Evolutionary conservation across 306 rosid genomes (phyloP), one percentile per base, ranked within the genome.

Genomic region (Mimosa pudica): DNA sequence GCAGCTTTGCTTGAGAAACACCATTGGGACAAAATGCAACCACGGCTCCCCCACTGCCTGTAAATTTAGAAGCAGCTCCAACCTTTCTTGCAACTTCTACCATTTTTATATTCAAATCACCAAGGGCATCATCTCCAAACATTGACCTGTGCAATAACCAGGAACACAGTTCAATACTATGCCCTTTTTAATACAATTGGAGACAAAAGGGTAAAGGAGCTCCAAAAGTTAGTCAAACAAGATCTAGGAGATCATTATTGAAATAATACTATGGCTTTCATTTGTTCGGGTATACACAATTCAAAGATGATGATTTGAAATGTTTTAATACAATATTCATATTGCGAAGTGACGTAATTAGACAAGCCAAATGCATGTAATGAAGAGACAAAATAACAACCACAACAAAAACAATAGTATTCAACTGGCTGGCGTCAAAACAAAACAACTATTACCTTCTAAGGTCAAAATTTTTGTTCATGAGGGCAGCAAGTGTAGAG

Each of bases 31-130:
- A 95, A 75, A 84, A 93, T 46, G 89, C 97, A 30, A 91, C 92
- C 5, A 95, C 89, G 62, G 98, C 99, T 83, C 99, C 99, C 55
- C 98, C 99, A 7, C 99, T 95, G 18, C 99, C 99, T 1, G 99
- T 95, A 85, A 95, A 95, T 79, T 93, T 95, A 7, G 99, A 91
- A 3, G 98, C 96, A 24, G 99, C 99, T 24, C 98, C 99, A 61
- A 91, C 90, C 69, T 88, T 83, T 63, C 96, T 85, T 7, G 98
- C 99, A 32, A 90, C 79, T 86, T 95, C 96, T 84, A 95, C 89
- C 99, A 95, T 95, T 82, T 93, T 82, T 73, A 95, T 69, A 86
- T 95, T 95, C 62, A 93, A 44, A 80, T 67, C 94, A 72, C 99
- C 98, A 35, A 95, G 88, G 33, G 86, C 98, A 4, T 85, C 93